Base-by-base conservation (phyloP, 2,329 filamentous ascomycete species). In the Phoma herbarum region DNA sequence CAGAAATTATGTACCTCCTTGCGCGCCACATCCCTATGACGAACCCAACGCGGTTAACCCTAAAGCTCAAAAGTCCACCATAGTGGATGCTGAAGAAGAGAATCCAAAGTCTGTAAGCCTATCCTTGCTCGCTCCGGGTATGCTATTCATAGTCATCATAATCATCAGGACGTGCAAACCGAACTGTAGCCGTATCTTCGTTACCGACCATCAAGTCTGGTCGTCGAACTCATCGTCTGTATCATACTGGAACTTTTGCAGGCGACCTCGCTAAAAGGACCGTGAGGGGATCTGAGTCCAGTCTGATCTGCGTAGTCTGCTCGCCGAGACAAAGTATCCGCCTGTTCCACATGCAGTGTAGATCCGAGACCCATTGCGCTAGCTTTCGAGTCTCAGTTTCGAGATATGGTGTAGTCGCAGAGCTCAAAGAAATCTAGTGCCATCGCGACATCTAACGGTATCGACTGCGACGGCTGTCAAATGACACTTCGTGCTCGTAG, bases 401-500 rank as follows among this genome's bases (percentile, higher is more conserved):
- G 18, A 43, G 22, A 60, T 35, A 6, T 33, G 16, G 29, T 46
- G 18, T 29, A 29, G 43, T 55, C 35, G 52, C 41, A 46, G 11
- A 53, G 47, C 23, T 29, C 12, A 31, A 31, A 41, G 23, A 31
- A 26, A 33, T 53, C 44, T 53, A 45, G 44, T 31, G 49, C 50
- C 28, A 41, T 28, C 33, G 31, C n/a, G n/a, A n/a, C n/a, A 39
- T 59, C 67, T 73, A 78, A 62, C 73, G 68, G 56, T 78, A 78
- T 35, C 78, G 74, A 37, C 66, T 68, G 25, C 76, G 72, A 52
- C 73, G 71, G 49, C 74, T 73, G 63, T 92, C 89, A 67, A 87
- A 89, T 47, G 88, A 77, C 52, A 91, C 81, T 71, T 92, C 90
- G 29, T 86, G 84, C 78, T 92, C 89, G 60, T 86, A 85, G 64